Conservation (phyloP, 192 early-diverging fungal genomes). For the Backusella tarrabulga region DNA sequence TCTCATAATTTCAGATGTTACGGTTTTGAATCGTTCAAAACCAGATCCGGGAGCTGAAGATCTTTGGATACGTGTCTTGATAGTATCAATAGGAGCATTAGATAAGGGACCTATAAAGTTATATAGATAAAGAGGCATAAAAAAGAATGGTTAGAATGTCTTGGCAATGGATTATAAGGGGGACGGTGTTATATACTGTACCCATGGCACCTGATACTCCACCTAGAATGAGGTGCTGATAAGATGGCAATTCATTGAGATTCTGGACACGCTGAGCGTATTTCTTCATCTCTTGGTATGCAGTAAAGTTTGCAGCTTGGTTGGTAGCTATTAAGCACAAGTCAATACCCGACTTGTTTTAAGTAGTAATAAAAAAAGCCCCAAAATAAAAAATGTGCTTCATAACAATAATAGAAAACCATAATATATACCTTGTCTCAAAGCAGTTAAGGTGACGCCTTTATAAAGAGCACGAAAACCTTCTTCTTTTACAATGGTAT, state of each 20-base stretch:
- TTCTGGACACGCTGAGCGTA: conserved; percentile 67
- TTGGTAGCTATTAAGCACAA: conserved; percentile 67
- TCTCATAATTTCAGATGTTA: conserved; percentile 71
- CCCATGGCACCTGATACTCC: conserved; percentile 84
- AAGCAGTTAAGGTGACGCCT: conserved; percentile 87
- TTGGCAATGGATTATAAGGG: neutral
- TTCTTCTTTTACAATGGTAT: conserved; percentile 90
- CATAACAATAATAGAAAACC: neutral
- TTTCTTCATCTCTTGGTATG: conserved; percentile 90
- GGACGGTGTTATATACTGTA: neutral
- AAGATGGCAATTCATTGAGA: conserved; percentile 72
- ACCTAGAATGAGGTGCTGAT: conserved; percentile 87
- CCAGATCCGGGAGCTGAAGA: conserved; percentile 67
- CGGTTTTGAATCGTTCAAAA: conserved; percentile 73
- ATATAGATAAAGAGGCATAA: neutral
- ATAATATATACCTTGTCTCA: conserved; percentile 70
- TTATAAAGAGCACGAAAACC: conserved; percentile 86
- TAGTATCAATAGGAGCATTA: conserved; percentile 96
- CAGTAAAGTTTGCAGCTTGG: conserved; percentile 98
- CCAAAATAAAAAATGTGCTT: neutral
- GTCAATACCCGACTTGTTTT: neutral
- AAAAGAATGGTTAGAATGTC: neutral
- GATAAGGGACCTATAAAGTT: conserved; percentile 71
- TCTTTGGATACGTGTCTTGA: conserved; percentile 97
- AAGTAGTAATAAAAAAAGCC: neutral